A percentile compares a stretch with the other conserved stretches of the same genome.
Conservation (phyloP, 495 filamentous ascomycete species). For the Filosporella fistucella region DNA sequence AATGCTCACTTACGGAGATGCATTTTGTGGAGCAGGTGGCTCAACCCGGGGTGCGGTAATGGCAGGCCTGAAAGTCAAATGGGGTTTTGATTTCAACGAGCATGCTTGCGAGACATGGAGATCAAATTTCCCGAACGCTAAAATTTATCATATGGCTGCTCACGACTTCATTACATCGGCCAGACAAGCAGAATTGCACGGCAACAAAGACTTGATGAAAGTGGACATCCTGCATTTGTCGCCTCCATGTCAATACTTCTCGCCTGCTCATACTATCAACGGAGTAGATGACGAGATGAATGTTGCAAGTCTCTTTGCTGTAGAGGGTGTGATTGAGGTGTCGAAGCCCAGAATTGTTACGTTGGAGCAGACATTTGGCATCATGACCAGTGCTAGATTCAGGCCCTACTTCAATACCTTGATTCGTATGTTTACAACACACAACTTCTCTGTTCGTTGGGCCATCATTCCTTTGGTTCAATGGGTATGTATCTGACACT, state of each 20-base stretch:
- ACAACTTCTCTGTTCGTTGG: conserved; percentile 65
- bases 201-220: conserved; percentile 18
- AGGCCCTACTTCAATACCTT: conserved; percentile 53
- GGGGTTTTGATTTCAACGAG: conserved; percentile 57
- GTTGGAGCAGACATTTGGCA: conserved; percentile 78
- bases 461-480: conserved; percentile 32
- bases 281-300: conserved; percentile 70
- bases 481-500: conserved; percentile 36
- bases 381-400: conserved; percentile 26
- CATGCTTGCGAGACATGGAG: conserved; percentile 53
- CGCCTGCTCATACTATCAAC: conserved; percentile 64
- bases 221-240: conserved; percentile 77
- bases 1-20: conserved; percentile 22
- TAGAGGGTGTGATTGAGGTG: conserved; percentile 51
- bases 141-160: conserved; percentile 38
- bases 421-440: conserved; percentile 56
- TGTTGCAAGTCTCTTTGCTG: conserved; percentile 63
- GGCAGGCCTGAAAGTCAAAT: conserved; percentile 55
- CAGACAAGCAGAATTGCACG: conserved; percentile 15
- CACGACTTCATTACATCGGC: conserved; percentile 39
- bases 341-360: conserved; percentile 69
- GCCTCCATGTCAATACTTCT: conserved; percentile 82
- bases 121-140: conserved; percentile 51
- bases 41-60: conserved; percentile 61
- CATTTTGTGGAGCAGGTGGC: conserved; percentile 71